Evolutionary conservation across 805 yeast species (phyloP), one percentile per base, ranked within the genome.

Genomic region (Diddensiella caesifluorescens): DNA sequence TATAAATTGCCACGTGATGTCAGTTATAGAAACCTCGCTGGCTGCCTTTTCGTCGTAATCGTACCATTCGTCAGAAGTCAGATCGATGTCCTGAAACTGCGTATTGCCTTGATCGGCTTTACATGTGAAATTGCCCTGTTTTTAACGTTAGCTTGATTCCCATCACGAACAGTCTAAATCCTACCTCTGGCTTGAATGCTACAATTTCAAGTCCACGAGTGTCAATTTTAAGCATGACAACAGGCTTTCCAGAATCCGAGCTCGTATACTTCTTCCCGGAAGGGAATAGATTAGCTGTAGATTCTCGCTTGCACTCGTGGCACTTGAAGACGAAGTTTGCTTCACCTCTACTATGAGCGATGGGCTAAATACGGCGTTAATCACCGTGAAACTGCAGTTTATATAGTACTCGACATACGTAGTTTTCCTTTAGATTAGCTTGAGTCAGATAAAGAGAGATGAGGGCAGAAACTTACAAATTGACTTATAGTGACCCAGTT

Each of bases 41-140:
- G 77, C 75, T 5, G 83, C 80, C 50, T 79, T 75, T 43, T 92
- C 97, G 60, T 92, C 97, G 57, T 89, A 92, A 55, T 92, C 98
- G 58, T 80, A 92, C 89, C 95, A 89, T 58, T 92, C 97, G 40
- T 76, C 79, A 20, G 85, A 95, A 27, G 70, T 74, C 22, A 88
- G 65, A 42, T 83, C 92, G 20, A 87, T 73, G 22, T 83, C 85
- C 4, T 56, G 56, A 55, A 83, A 85, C 40, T 58, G 61, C 6
- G 82, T 68, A 9, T 64, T 61, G 2, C 75, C 59, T 10, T 74
- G 79, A 4, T 63, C 68, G 9, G 84, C 83, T 30, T 56, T 64
- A 42, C 83, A 79, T 22, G 58, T 52, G 58, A 83, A 83, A 33
- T 59, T 61, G 0, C 90, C 92, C 29, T 41, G 16, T 13, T 22